Percentiles rank a stretch among this genome's conserved stretches.
Evolutionary conservation across 2,329 filamentous ascomycete species (phyloP).

Genomic region (Chaetomium olivaceum): DNA sequence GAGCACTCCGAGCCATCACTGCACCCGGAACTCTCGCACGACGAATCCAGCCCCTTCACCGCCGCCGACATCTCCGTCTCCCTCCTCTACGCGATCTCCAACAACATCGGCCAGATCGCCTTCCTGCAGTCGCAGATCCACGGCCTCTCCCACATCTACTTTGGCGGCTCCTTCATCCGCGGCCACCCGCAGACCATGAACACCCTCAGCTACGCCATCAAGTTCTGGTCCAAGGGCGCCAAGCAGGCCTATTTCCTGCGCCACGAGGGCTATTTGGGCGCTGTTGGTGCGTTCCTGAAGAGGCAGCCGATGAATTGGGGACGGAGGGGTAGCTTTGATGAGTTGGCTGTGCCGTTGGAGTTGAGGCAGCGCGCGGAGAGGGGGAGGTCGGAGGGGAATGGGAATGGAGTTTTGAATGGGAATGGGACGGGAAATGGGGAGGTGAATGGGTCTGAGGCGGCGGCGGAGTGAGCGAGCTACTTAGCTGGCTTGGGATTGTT

Average conservation of each 20-base stretch:
- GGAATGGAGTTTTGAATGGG: neutral
- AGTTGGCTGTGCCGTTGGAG: slow-evolving; percentile 30
- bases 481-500: neutral
- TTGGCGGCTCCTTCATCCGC: slow-evolving; percentile 94
- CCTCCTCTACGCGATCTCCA: slow-evolving; percentile 90
- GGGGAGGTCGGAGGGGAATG: neutral
- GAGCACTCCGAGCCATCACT: slow-evolving; percentile 11
- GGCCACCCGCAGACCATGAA: slow-evolving; percentile 98
- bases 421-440: neutral
- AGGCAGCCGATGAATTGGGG: slow-evolving; percentile 91
- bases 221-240: slow-evolving; percentile 88
- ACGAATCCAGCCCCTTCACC: slow-evolving; percentile 59
- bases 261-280: slow-evolving; percentile 92
- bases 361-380: slow-evolving; percentile 32
- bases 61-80: slow-evolving; percentile 86
- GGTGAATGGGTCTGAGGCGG: neutral
- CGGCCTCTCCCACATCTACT: slow-evolving; percentile 88
- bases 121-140: slow-evolving; percentile 98
- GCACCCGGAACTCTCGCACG: neutral
- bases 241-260: slow-evolving; percentile 96
- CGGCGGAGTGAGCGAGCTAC: neutral
- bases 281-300: slow-evolving; percentile 92
- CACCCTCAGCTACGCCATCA: slow-evolving; percentile 92
- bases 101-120: slow-evolving; percentile 97
- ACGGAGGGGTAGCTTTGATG: slow-evolving; percentile 73